phyloP scores from a whole-genome alignment of 2,329 filamentous ascomycete genomes.

The Aphanocladium album region DNA sequence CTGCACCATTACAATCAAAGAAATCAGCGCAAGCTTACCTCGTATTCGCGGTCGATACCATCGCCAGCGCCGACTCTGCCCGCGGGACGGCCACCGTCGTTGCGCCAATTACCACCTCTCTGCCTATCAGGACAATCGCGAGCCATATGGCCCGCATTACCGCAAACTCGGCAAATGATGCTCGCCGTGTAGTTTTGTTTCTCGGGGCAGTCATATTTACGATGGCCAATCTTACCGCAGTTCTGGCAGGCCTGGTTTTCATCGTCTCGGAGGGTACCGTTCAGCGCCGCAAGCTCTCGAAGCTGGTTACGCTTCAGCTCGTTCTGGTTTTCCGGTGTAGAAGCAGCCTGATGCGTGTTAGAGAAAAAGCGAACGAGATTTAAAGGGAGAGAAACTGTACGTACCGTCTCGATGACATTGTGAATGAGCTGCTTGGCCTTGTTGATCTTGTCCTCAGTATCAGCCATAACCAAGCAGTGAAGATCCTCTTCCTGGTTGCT shows the following conservation, averaged over 20 bases:
- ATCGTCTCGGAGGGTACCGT: slow-evolving; percentile 97
- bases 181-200: slow-evolving; percentile 98
- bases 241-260: slow-evolving; percentile 99
- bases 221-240: slow-evolving; percentile 96
- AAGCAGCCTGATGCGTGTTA: slow-evolving; percentile 67
- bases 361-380: slow-evolving; percentile 6
- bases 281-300: slow-evolving; percentile 92
- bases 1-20: no score
- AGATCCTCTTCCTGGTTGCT: slow-evolving; percentile 99
- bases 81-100: slow-evolving; percentile 54
- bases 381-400: slow-evolving; percentile 28
- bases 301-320: slow-evolving; percentile 98
- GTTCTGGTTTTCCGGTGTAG: slow-evolving; percentile 97
- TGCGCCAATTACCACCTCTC: slow-evolving; percentile 87
- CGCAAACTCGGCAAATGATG: slow-evolving; percentile 97
- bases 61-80: slow-evolving; percentile 71
- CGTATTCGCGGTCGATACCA: slow-evolving; percentile 88
- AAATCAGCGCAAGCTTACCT: slow-evolving; percentile 60
- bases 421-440: slow-evolving; percentile 98
- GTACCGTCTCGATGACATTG: slow-evolving; percentile 96
- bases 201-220: slow-evolving; percentile 98
- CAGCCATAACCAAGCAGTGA: slow-evolving; percentile 98
- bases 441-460: slow-evolving; percentile 98
- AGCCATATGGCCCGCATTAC: slow-evolving; percentile 97
- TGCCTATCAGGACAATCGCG: slow-evolving; percentile 94